Evolutionary conservation across 2,329 filamentous ascomycete genomes (phyloP).

Genomic region (Alternaria gansuensis): DNA sequence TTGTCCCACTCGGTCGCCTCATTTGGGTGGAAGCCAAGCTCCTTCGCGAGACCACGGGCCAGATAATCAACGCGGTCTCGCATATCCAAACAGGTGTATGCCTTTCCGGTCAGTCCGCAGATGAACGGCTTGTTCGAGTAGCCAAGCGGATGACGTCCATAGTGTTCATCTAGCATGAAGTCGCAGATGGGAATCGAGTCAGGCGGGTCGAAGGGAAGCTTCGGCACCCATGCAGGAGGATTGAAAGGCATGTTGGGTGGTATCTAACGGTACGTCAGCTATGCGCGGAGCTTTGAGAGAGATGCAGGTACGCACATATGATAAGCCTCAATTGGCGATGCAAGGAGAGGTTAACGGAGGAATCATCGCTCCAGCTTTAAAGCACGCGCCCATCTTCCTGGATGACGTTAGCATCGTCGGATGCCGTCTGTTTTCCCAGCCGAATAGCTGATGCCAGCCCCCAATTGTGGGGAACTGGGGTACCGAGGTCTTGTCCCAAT

Average conservation of each 20-base stretch:
- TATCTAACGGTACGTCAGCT: slow-evolving; percentile 8
- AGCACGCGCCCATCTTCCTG: not conserved
- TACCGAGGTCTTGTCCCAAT: slow-evolving; percentile 24
- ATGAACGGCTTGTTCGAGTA: slow-evolving; percentile 76
- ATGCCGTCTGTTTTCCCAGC: slow-evolving; percentile 8
- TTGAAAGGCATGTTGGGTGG: slow-evolving; percentile 61
- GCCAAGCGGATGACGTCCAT: slow-evolving; percentile 71
- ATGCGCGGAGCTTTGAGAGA: not conserved
- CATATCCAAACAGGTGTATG: slow-evolving; percentile 70
- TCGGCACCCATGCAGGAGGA: slow-evolving; percentile 68
- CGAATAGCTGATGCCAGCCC: slow-evolving; percentile 9
- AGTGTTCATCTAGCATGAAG: slow-evolving; percentile 77
- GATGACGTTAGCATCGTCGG: slow-evolving; percentile 15
- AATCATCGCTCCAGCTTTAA: slow-evolving; percentile 9
- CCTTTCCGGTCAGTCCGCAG: slow-evolving; percentile 75
- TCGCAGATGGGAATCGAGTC: slow-evolving; percentile 78
- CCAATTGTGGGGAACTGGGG: slow-evolving; percentile 27
- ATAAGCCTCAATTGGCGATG: slow-evolving; percentile 8
- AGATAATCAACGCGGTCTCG: slow-evolving; percentile 72
- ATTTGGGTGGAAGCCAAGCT: slow-evolving; percentile 75
- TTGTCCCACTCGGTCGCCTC: slow-evolving; percentile 82
- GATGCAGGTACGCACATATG: slow-evolving; percentile 4
- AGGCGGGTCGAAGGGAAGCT: slow-evolving; percentile 70
- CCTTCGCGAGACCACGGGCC: slow-evolving; percentile 72
- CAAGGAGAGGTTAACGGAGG: not conserved